Conservation (phyloP, 495 filamentous ascomycete species). For the Penicillium mononematosum region DNA sequence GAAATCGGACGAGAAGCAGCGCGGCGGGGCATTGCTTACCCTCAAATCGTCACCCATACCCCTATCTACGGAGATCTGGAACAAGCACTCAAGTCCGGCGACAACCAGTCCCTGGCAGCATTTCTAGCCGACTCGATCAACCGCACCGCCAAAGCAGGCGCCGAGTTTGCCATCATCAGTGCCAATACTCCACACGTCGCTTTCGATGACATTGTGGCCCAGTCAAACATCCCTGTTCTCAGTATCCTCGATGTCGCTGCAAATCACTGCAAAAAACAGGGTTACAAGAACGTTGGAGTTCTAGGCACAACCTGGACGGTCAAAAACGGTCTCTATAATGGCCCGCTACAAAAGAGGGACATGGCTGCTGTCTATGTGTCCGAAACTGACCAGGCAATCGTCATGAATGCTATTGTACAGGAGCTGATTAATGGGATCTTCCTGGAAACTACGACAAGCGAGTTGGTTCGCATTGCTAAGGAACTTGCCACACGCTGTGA, state of each 20-base stretch:
- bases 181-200: slow-evolving; percentile 11
- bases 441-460: not conserved
- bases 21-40: slow-evolving; percentile 13
- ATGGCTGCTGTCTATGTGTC: slow-evolving; percentile 11
- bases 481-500: slow-evolving; percentile 10
- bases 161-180: slow-evolving; percentile 13
- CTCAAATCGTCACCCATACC: slow-evolving; percentile 13
- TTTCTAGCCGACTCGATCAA: slow-evolving; percentile 7
- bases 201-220: not conserved
- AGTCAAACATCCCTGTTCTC: slow-evolving; percentile 12
- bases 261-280: slow-evolving; percentile 4
- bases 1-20: slow-evolving; percentile 15
- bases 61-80: slow-evolving; percentile 4
- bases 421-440: slow-evolving; percentile 10
- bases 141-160: slow-evolving; percentile 12
- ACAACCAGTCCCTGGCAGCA: slow-evolving; percentile 1
- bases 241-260: slow-evolving; percentile 12
- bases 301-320: slow-evolving; percentile 11
- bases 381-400: slow-evolving; percentile 4
- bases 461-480: slow-evolving; percentile 6
- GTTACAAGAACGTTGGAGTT: slow-evolving; percentile 6
- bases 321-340: slow-evolving; percentile 8
- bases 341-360: not conserved
- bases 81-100: slow-evolving; percentile 3
- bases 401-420: slow-evolving; percentile 5